Percentiles rank a stretch among this genome's conserved stretches.
Evolutionary conservation across 352 stramenopile species (phyloP).

Genomic region (Lagenidium giganteum): DNA sequence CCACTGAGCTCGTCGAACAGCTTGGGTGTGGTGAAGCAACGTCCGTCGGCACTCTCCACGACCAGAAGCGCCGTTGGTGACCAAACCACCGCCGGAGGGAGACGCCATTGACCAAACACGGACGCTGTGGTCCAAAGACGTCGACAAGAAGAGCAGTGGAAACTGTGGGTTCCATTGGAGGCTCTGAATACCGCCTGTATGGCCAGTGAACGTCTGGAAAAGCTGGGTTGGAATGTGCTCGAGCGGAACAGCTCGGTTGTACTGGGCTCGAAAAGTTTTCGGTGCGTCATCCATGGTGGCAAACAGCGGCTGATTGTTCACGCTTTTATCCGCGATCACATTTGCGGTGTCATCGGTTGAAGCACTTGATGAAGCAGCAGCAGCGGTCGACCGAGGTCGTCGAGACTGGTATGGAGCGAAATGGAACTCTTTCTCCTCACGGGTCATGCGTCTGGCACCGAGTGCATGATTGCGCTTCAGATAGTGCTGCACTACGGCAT

Average conservation of each 20-base stretch:
- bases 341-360: background rate
- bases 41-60: too few species aligned
- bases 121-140: conserved; percentile 53
- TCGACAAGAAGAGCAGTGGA: conserved; percentile 35
- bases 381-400: conserved; percentile 5
- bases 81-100: conserved; percentile 7
- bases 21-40: conserved; percentile 24
- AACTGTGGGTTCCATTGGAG: conserved; percentile 39
- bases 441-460: conserved; percentile 10
- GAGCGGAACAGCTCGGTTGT: too few species aligned
- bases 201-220: too few species aligned
- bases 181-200: conserved; percentile 23
- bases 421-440: conserved; percentile 16
- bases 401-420: conserved; percentile 31
- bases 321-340: background rate
- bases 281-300: background rate
- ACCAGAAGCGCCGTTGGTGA: too few species aligned
- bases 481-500: too few species aligned
- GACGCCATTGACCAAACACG: conserved; percentile 57
- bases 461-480: background rate
- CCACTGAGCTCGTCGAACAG: conserved; percentile 55
- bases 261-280: too few species aligned
- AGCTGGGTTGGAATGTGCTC: too few species aligned
- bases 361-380: background rate
- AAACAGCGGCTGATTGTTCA: background rate